Percentiles rank a stretch among this genome's conserved stretches.
These are phyloP conservation scores for Fusarium sp. DNA, from an alignment of 2,329 filamentous ascomycete species.

Conservation along the genomic window DNA sequence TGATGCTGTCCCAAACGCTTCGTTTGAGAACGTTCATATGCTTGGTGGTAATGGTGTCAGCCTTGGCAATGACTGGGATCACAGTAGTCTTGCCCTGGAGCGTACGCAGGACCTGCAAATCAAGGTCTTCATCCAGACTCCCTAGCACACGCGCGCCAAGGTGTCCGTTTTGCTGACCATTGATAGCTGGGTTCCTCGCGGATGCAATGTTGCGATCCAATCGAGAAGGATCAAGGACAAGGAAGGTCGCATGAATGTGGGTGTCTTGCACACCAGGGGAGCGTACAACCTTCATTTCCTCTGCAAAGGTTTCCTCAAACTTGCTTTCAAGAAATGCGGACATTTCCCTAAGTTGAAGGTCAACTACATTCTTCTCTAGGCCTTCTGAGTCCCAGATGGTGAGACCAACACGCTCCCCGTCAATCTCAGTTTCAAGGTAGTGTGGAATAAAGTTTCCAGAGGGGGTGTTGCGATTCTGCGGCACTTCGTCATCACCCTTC, in stretches of 20 bases:
- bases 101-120: conserved; percentile 87
- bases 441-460: conserved; percentile 82
- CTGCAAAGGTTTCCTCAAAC: conserved; percentile 96
- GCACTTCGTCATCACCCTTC: conserved; percentile 66
- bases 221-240: conserved; percentile 86
- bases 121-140: conserved; percentile 85
- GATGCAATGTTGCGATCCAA: conserved; percentile 84
- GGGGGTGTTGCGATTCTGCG: conserved; percentile 60
- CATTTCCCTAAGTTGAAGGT: conserved; percentile 92
- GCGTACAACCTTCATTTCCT: conserved; percentile 97
- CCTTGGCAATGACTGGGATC: conserved; percentile 94
- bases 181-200: conserved; percentile 63
- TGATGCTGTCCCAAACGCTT: conserved; percentile 87
- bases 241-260: conserved; percentile 95
- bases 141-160: conserved; percentile 61
- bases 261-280: conserved; percentile 94
- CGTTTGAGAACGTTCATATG: conserved; percentile 95
- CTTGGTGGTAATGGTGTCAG: conserved; percentile 92
- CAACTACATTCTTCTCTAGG: conserved; percentile 92
- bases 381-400: conserved; percentile 98
- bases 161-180: conserved; percentile 61
- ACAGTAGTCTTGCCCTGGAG: conserved; percentile 94
- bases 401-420: conserved; percentile 88
- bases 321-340: conserved; percentile 94
- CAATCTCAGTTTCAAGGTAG: conserved; percentile 94